A percentile compares a stretch with the other conserved stretches of the same genome.
phyloP scores from a whole-genome alignment of 306 rosid genomes.

The Gillenia trifoliata region DNA sequence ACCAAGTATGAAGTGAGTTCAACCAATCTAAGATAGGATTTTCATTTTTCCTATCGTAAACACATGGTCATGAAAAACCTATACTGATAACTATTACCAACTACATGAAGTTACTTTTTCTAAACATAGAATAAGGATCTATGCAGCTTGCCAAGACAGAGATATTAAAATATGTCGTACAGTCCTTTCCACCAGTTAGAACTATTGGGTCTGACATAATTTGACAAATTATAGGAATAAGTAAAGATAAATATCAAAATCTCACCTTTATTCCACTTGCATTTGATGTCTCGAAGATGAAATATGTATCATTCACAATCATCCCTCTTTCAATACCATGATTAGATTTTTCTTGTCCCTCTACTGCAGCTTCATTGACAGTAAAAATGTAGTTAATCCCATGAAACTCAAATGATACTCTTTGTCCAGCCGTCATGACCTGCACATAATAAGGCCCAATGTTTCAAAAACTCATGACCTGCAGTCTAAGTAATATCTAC shows the following conservation, averaged over 20 bases:
- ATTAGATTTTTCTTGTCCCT: constrained; percentile 58
- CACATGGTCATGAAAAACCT: background rate
- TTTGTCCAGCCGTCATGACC: constrained; percentile 93
- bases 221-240: background rate
- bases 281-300: constrained; percentile 74
- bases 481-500: background rate
- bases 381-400: constrained; percentile 79
- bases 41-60: background rate
- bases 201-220: background rate
- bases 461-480: background rate
- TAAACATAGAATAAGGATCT: background rate
- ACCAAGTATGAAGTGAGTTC: background rate
- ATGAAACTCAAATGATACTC: constrained; percentile 73
- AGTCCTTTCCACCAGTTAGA: background rate
- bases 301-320: constrained; percentile 73
- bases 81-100: background rate
- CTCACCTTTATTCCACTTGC: constrained; percentile 89
- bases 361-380: constrained; percentile 63
- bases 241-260: constrained; percentile 7
- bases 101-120: constrained; percentile 8
- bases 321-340: constrained; percentile 72
- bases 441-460: constrained; percentile 28
- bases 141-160: background rate
- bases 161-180: background rate
- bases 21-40: background rate